phyloP scores from a whole-genome alignment of 768 basidiomycete genomes.

The Mycena olivaceomarginata region DNA sequence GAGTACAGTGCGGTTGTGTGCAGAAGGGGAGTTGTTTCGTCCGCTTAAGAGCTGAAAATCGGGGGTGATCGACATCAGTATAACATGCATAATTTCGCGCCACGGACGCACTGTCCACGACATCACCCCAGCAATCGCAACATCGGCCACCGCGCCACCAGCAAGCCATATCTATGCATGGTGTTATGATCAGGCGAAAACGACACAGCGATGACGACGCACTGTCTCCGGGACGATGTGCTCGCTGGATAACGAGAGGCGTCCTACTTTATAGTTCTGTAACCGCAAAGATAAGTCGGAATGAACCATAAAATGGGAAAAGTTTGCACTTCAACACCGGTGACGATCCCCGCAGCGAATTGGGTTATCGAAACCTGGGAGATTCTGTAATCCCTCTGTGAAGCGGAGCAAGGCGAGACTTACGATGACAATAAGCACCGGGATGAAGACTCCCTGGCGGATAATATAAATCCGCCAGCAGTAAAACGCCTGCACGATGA shows the following conservation, averaged over 20 bases:
- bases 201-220: neutral
- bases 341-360: slow-evolving; percentile 28
- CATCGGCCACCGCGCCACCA: slow-evolving; percentile 26
- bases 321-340: slow-evolving; percentile 8
- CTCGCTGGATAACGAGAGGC: slow-evolving; percentile 15
- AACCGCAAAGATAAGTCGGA: neutral
- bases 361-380: slow-evolving; percentile 30
- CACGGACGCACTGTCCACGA: slow-evolving; percentile 22
- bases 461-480: slow-evolving; percentile 43
- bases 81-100: slow-evolving; percentile 1
- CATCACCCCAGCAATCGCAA: slow-evolving; percentile 26
- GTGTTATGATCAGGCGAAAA: neutral
- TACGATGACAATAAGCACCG: slow-evolving; percentile 33
- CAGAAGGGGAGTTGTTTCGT: neutral
- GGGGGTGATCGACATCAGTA: neutral
- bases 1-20: slow-evolving; percentile 27
- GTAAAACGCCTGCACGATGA: slow-evolving; percentile 43
- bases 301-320: slow-evolving; percentile 6
- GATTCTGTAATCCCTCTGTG: neutral
- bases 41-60: slow-evolving; percentile 19
- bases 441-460: slow-evolving; percentile 19
- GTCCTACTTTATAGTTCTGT: slow-evolving; percentile 21
- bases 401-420: neutral
- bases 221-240: slow-evolving; percentile 28
- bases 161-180: slow-evolving; percentile 32